Percentiles rank a stretch among this genome's conserved stretches.
Evolutionary conservation across 352 stramenopile genomes (phyloP).

Genomic region (Phytophthora sp.): DNA sequence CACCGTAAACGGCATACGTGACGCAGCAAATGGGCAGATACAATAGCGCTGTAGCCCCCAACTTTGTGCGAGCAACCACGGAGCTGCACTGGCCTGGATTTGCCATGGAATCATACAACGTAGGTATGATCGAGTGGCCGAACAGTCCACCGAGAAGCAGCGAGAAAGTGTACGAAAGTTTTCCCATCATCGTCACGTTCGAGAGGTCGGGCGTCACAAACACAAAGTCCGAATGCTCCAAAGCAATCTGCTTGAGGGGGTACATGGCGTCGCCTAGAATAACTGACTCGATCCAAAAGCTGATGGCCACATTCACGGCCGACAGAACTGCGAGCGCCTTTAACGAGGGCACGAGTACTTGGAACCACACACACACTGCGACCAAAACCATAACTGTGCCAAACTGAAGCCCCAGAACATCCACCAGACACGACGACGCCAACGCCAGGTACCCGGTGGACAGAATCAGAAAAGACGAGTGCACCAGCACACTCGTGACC

Average conservation of each 20-base stretch:
- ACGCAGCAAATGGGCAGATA: conserved; percentile 82
- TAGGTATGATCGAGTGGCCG: conserved; percentile 73
- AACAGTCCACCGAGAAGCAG: conserved; percentile 72
- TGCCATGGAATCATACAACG: conserved; percentile 78
- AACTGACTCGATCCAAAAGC: conserved; percentile 81
- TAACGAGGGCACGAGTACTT: conserved; percentile 73
- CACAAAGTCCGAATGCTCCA: conserved; percentile 64
- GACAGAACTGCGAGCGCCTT: conserved; percentile 64
- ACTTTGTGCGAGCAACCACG: conserved; percentile 59
- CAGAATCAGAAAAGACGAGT: conserved; percentile 66
- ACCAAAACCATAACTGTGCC: conserved; percentile 62
- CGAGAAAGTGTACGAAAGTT: conserved; percentile 78
- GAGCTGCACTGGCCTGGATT: conserved; percentile 58
- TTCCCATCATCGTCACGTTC: conserved; percentile 52
- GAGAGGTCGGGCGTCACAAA: conserved; percentile 74
- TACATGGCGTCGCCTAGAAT: conserved; percentile 88
- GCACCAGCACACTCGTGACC: conserved; percentile 51
- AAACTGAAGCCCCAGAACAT: conserved; percentile 63
- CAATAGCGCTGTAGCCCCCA: conserved; percentile 53
- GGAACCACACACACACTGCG: conserved; percentile 60
- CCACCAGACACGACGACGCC: conserved; percentile 60
- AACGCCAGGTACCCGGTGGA: conserved; percentile 66
- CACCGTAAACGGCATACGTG: conserved; percentile 79
- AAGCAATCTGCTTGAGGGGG: conserved; percentile 75
- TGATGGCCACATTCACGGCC: conserved; percentile 76